Base-by-base conservation (phyloP, 768 basidiomycete species). In the Serendipita indica region DNA sequence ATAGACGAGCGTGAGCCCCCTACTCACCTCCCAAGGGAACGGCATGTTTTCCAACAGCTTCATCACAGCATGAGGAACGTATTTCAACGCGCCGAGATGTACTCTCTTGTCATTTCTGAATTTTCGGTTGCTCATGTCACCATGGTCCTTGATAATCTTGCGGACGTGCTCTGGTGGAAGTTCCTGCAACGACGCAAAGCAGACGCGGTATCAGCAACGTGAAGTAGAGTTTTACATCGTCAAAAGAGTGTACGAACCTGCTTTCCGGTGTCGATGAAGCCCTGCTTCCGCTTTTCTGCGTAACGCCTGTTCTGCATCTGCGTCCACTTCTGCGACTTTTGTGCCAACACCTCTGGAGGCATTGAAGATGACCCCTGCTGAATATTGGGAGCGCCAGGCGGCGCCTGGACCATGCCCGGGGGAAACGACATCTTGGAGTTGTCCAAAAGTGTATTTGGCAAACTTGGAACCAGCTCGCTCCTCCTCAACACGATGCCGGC, bases 91-190 rank as follows among this genome's bases (percentile, higher is more conserved):
- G 64, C 96, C 96, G 30, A 99, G 82, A 72, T 99, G 96, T 39
- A 99, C 96, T 62, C 96, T 89, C 75, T 99, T 99, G 77, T 99
- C 96, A 69, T 94, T 96, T 64, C 96, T 77, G 72, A 98, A 99
- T 76, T 99, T 99, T 70, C 96, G 82, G 70, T 93, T 94, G 72
- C 89, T 92, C 96, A 99, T 97, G 74, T 97, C 93, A 64, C 94
- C 93, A 66, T 98, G 94, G 72, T 98, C 96, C 74, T 97, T 93
- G 75, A 98, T 92, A 66, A 99, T 98, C 84, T 98, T 98, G 61
- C 96, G 84, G 63, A 99, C 86, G 68, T 97, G 93, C 71, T 99
- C 96, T 30, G 93, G 89, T 59, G 96, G 96, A 60, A 96, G 73
- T 70, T 96, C 92, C 88, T 93, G 57, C 5, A 33, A 25, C 58